Evolutionary conservation across 148 eudicot species (phyloP).

Genomic region (Diospyros kaki): DNA sequence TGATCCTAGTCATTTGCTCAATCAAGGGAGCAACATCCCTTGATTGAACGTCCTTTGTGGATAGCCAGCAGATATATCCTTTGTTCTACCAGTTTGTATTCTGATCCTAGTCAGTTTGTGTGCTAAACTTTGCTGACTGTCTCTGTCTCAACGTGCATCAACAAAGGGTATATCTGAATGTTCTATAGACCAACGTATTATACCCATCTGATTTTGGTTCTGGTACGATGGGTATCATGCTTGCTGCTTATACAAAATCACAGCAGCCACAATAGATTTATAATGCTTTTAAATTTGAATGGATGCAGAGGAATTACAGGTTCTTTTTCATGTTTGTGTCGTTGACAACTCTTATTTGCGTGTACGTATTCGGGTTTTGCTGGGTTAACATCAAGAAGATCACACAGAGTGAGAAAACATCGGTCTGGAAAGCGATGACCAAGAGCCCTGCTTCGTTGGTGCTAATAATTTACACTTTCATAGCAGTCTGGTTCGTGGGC

Average conservation of each 20-base stretch:
- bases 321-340: slow-evolving; percentile 51
- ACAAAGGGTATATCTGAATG: background rate
- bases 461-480: slow-evolving; percentile 37
- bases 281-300: background rate
- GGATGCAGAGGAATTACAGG: slow-evolving; percentile 53
- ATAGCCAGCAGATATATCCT: too few relatives aligned
- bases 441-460: slow-evolving; percentile 49
- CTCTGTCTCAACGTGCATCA: too few relatives aligned
- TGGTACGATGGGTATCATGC: background rate
- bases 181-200: background rate
- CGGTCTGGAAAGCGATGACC: slow-evolving; percentile 47
- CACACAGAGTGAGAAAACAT: slow-evolving; percentile 26
- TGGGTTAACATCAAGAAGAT: slow-evolving; percentile 35
- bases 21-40: too few relatives aligned
- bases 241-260: background rate
- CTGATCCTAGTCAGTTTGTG: too few relatives aligned
- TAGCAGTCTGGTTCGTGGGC: slow-evolving; percentile 53
- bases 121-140: too few relatives aligned
- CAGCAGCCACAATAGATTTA: background rate
- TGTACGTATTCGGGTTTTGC: slow-evolving; percentile 38
- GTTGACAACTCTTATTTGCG: slow-evolving; percentile 42
- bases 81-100: too few relatives aligned
- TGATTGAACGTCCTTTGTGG: too few relatives aligned
- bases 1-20: too few relatives aligned
- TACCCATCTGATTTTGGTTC: background rate